Evolutionary conservation across 31 red algal genomes (phyloP).

Genomic region (Porphyra umbilicalis): DNA sequence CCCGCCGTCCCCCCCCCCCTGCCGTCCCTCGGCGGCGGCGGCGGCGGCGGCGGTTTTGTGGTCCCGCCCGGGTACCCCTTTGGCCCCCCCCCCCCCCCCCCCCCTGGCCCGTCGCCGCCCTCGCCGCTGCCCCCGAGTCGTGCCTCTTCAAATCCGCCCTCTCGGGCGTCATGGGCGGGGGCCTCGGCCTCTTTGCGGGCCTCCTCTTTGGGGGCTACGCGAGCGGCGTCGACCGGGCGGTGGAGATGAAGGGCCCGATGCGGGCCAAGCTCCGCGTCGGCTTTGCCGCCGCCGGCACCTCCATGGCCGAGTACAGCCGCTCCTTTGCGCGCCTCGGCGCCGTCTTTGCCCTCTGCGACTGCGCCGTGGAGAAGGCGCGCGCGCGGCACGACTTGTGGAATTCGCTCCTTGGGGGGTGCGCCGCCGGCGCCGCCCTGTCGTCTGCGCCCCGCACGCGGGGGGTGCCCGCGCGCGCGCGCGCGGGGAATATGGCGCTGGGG

Average conservation of each 20-base stretch:
- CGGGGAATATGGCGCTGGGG: conserved; percentile 85
- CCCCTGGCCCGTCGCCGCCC: conserved; percentile 21
- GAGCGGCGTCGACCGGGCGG: conserved; percentile 81
- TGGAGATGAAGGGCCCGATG: conserved; percentile 73
- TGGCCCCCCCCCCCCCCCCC: conserved; percentile 23
- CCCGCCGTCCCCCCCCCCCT: background rate
- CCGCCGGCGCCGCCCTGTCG: conserved; percentile 80
- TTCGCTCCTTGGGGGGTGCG: conserved; percentile 77
- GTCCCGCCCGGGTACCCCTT: conserved; percentile 3
- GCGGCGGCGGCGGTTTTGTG: background rate
- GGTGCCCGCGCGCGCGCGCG: conserved; percentile 44
- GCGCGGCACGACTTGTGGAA: conserved; percentile 97
- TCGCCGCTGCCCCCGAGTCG: conserved; percentile 71
- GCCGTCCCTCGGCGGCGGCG: background rate
- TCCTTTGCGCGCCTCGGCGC: conserved; percentile 89
- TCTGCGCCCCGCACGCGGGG: conserved; percentile 40
- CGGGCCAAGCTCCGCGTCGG: conserved; percentile 67
- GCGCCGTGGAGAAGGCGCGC: conserved; percentile 77
- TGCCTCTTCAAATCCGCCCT: conserved; percentile 91
- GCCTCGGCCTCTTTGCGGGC: conserved; percentile 71
- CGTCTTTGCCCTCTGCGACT: conserved; percentile 71
- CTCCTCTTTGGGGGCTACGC: conserved; percentile 95
- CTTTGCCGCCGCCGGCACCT: conserved; percentile 39
- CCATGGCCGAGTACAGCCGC: conserved; percentile 71
- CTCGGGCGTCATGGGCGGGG: conserved; percentile 66